Base-by-base conservation (phyloP, 768 basidiomycete species). In the Rhizopogon vinicolor region DNA sequence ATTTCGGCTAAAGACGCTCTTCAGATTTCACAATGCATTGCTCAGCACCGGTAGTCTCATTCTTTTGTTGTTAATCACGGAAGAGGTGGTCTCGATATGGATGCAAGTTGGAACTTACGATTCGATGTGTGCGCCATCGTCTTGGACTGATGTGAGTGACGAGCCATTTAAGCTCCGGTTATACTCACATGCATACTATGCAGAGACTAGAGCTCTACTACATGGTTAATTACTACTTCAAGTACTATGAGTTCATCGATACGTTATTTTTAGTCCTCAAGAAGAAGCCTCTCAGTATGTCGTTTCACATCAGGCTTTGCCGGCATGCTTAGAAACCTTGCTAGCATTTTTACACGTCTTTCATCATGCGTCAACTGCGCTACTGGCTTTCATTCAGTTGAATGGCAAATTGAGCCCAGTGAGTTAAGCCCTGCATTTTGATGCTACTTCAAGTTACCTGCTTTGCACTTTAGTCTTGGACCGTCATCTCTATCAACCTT, bases 181-280 rank as follows among this genome's bases (percentile, higher is more conserved):
- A 16, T 10, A 48, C 42, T 57, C 41, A 52, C 44, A 51, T 35
- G 45, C 55, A 42, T 10, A 29, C 52, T 28, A 43, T 54, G 28
- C 64, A 95, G 93, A 83, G 83, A 65, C 74, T 97, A 73, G 89
- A 96, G 74, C 86, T 93, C 65, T 97, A 90, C 77, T 91, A 98
- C 77, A 93, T 96, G 76, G 75, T 97, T 75, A 98, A 98, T 77
- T 98, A 97, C 75, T 93, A 86, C 73, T 89, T 96, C 82, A 96
- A 97, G 71, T 98, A 96, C 73, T 76, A 95, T 60, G 95, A 98
- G 73, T 81, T 97, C 56, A 67, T 93, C 58, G 95, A 98, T 77
- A 98, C 95, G 19, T 80, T 97, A 58, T 98, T 98, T 81, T 84
- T 98, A 54, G 89, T 89, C 29, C 75, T 96, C 64, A 98, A 96